phyloP scores from a whole-genome alignment of 306 rosid genomes.

The Malus fusca region DNA sequence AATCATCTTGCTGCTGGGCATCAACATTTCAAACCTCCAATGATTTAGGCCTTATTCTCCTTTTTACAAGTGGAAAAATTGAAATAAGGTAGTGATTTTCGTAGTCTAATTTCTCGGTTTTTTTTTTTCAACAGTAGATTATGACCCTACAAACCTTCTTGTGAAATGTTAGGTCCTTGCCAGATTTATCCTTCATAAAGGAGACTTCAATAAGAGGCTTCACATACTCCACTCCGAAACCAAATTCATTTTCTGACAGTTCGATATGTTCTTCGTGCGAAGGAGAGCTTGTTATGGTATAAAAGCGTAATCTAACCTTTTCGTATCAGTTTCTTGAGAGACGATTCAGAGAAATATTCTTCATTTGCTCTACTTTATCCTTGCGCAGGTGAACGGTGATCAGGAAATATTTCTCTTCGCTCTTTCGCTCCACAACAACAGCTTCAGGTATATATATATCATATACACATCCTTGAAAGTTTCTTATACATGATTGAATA shows the following conservation, averaged over 20 bases:
- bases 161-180: conserved; percentile 60
- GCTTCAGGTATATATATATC: conserved; percentile 46
- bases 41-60: conserved; percentile 46
- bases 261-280: conserved; percentile 56
- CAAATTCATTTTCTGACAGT: conserved; percentile 37
- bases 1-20: conserved; percentile 80
- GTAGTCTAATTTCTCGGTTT: neutral
- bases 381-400: conserved; percentile 62
- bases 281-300: conserved; percentile 80
- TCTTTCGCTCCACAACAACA: conserved; percentile 44
- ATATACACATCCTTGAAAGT: neutral
- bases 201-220: conserved; percentile 71
- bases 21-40: conserved; percentile 50
- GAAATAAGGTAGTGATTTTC: conserved; percentile 57
- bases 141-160: conserved; percentile 1
- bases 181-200: conserved; percentile 51
- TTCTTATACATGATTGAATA: neutral
- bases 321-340: neutral
- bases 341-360: neutral
- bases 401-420: conserved; percentile 63
- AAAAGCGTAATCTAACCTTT: conserved; percentile 6
- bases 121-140: neutral
- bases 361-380: neutral
- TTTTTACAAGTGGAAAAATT: conserved; percentile 57
- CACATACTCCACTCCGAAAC: conserved; percentile 45